These are phyloP conservation scores for Anthracocystis walkeri DNA, from an alignment of 1,284 basidiomycete species.

Conservation along the genomic window DNA sequence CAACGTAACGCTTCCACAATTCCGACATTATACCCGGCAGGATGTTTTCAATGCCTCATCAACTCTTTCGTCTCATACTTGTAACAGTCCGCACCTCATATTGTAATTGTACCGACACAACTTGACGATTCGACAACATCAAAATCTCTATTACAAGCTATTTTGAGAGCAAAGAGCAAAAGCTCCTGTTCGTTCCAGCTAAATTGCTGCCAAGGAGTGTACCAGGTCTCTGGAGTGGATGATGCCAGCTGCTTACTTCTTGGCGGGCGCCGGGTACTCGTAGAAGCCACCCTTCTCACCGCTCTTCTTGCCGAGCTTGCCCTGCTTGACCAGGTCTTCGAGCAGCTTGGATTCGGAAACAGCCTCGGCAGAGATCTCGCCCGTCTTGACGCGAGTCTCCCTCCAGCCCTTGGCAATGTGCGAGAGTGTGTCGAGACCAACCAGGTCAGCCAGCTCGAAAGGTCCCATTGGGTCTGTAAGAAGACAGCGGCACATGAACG, in stretches of 20 bases:
- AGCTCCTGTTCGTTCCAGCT: too few relatives aligned
- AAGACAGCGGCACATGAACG: neutral
- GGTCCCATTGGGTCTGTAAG: conserved; percentile 71
- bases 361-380: conserved; percentile 71
- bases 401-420: conserved; percentile 74
- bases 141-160: conserved; percentile 8
- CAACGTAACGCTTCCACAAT: neutral
- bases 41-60: neutral
- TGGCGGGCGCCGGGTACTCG: conserved; percentile 66
- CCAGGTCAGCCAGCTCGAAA: conserved; percentile 74
- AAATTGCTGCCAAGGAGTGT: too few relatives aligned
- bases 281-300: conserved; percentile 72
- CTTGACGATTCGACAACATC: neutral
- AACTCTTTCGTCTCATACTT: neutral
- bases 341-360: conserved; percentile 72
- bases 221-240: neutral
- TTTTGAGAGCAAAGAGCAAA: neutral
- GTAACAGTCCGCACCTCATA: conserved; percentile 11
- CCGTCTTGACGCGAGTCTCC: conserved; percentile 71
- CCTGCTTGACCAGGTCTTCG: conserved; percentile 73
- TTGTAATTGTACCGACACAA: conserved; percentile 9
- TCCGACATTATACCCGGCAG: conserved; percentile 10
- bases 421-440: conserved; percentile 72
- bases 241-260: conserved; percentile 30
- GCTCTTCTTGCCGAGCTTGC: conserved; percentile 74